phyloP scores from a whole-genome alignment of 2,329 filamentous ascomycete genomes.

The Magnaporthiopsis poae region DNA sequence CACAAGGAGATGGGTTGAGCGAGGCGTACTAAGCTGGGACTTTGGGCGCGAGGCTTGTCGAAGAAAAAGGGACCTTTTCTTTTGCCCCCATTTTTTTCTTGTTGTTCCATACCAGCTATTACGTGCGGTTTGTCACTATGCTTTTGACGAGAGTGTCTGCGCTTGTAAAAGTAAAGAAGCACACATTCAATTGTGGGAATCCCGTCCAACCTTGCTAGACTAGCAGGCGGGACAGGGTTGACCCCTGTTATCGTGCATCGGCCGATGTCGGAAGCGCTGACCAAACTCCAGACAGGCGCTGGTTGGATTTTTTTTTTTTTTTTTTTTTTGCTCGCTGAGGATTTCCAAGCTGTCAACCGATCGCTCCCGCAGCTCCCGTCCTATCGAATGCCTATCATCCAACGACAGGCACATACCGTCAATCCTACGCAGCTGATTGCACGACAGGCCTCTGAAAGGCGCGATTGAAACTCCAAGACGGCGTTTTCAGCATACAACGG shows the following conservation, averaged over 20 bases:
- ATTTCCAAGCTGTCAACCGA: not conserved
- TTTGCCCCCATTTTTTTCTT: too few species aligned
- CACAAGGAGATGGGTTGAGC: not conserved
- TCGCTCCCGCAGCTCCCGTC: not conserved
- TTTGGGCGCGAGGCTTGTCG: not conserved
- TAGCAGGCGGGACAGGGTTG: too few species aligned
- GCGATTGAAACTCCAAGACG: not conserved
- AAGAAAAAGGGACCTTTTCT: not conserved
- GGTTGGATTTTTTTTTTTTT: not conserved
- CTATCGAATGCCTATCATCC: too few species aligned
- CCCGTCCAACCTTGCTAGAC: too few species aligned
- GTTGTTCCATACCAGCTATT: too few species aligned
- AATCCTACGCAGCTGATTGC: not conserved
- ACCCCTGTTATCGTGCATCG: not conserved
- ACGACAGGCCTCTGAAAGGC: not conserved
- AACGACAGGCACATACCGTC: not conserved
- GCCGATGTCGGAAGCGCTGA: not conserved
- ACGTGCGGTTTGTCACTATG: too few species aligned
- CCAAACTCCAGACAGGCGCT: not conserved
- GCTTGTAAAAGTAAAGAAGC: too few species aligned
- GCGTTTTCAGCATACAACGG: not conserved
- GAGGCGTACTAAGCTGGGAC: not conserved
- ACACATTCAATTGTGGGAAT: too few species aligned
- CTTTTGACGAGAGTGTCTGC: too few species aligned
- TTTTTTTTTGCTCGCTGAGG: not conserved